Evolutionary conservation across 2,329 filamentous ascomycete species (phyloP).

Genomic region (Pseudohalonectria lignicola): DNA sequence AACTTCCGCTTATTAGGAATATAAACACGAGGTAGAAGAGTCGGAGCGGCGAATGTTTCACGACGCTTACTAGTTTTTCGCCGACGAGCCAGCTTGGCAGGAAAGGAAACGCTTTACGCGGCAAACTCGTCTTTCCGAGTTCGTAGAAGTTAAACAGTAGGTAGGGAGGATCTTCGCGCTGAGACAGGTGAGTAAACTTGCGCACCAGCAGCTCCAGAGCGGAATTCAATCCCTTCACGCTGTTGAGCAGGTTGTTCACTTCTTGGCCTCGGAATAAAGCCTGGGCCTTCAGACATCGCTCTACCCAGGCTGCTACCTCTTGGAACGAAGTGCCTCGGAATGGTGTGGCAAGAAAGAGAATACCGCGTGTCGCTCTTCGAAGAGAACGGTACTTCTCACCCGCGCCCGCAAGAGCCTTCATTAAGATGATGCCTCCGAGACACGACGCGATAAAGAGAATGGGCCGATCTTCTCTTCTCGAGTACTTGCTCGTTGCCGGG

Average conservation of each 20-base stretch:
- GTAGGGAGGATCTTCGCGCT: constrained; percentile 3
- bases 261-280: constrained; percentile 6
- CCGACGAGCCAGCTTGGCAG: constrained; percentile 5
- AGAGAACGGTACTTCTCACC: constrained; percentile 8
- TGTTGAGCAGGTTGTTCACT: constrained; percentile 9
- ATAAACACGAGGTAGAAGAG: background rate
- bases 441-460: constrained; percentile 22
- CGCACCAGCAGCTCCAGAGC: constrained; percentile 10
- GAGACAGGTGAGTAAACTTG: constrained; percentile 10
- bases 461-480: constrained; percentile 7
- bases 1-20: background rate
- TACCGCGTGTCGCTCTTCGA: constrained; percentile 9
- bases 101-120: constrained; percentile 8
- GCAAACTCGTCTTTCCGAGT: constrained; percentile 9
- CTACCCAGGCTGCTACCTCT: constrained; percentile 12
- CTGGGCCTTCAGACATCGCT: constrained; percentile 7
- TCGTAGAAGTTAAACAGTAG: constrained; percentile 14
- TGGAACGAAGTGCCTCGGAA: constrained; percentile 16
- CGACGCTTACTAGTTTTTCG: constrained; percentile 8
- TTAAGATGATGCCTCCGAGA: constrained; percentile 19
- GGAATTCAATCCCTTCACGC: constrained; percentile 7
- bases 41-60: background rate
- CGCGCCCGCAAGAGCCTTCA: constrained; percentile 14
- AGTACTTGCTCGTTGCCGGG: background rate
- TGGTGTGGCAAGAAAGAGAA: constrained; percentile 17